phyloP scores from a whole-genome alignment of 768 basidiomycete genomes.

The Boletus eberwhitei region DNA sequence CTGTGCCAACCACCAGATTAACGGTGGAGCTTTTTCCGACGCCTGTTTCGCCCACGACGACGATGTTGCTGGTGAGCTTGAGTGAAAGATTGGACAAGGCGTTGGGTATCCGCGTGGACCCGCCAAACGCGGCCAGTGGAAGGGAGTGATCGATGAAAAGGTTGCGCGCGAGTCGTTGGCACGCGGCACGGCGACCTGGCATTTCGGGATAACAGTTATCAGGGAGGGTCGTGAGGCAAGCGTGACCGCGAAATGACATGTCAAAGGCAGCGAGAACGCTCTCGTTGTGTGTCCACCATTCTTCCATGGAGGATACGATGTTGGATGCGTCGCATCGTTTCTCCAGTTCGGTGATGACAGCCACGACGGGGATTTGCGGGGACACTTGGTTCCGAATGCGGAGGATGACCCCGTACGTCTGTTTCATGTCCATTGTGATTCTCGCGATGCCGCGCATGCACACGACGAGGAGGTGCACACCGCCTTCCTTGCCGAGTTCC shows the following conservation, averaged over 20 bases:
- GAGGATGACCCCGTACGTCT: slow-evolving; percentile 16
- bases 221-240: slow-evolving; percentile 23
- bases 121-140: slow-evolving; percentile 2
- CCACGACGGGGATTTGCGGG: slow-evolving; percentile 20
- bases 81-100: slow-evolving; percentile 7
- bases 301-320: slow-evolving; percentile 21
- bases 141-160: slow-evolving; percentile 23
- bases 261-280: neutral
- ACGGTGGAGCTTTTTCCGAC: slow-evolving; percentile 23
- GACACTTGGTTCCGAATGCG: slow-evolving; percentile 22
- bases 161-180: slow-evolving; percentile 19
- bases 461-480: slow-evolving; percentile 25
- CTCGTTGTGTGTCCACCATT: slow-evolving; percentile 19
- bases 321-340: slow-evolving; percentile 14
- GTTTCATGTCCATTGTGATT: slow-evolving; percentile 22
- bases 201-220: slow-evolving; percentile 20
- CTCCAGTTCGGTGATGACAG: slow-evolving; percentile 25
- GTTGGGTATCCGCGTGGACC: neutral
- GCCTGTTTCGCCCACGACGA: slow-evolving; percentile 41
- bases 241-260: slow-evolving; percentile 20
- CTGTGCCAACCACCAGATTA: slow-evolving; percentile 14
- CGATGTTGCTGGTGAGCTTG: slow-evolving; percentile 28
- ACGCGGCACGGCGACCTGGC: slow-evolving; percentile 12
- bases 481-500: slow-evolving; percentile 19
- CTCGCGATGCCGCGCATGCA: slow-evolving; percentile 22